These are phyloP conservation scores for Hagleromyces aurorensis DNA, from an alignment of 805 yeast genomes.

Conservation along the genomic window DNA sequence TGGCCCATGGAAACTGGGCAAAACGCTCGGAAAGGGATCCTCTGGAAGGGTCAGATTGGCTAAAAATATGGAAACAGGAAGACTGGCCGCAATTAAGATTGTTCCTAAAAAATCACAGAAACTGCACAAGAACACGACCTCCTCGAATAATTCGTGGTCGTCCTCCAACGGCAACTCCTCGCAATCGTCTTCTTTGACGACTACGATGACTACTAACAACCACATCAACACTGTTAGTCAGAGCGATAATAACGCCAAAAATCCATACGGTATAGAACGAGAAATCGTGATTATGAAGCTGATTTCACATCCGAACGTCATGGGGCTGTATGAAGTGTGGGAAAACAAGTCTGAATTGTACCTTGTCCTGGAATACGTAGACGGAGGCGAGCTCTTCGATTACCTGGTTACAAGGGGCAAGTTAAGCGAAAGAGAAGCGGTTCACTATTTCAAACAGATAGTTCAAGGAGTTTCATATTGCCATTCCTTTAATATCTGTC, in stretches of 20 bases:
- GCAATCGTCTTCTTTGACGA: constrained; percentile 8
- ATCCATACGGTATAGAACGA: constrained; percentile 91
- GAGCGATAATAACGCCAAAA: constrained; percentile 10
- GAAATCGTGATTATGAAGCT: constrained; percentile 97
- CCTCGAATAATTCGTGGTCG: constrained; percentile 9
- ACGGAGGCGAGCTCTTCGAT: constrained; percentile 83
- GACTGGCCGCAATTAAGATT: constrained; percentile 75
- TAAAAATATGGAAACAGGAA: constrained; percentile 59
- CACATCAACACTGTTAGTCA: constrained; percentile 14
- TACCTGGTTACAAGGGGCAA: constrained; percentile 62
- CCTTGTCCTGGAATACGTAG: constrained; percentile 72
- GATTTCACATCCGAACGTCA: constrained; percentile 86
- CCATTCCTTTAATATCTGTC: constrained; percentile 74
- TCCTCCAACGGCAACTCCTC: constrained; percentile 12
- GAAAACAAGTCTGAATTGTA: constrained; percentile 87
- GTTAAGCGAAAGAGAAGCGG: constrained; percentile 63
- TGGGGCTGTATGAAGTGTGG: constrained; percentile 95
- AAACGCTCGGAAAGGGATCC: constrained; percentile 74
- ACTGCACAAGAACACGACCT: constrained; percentile 10
- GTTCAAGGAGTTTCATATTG: constrained; percentile 73
- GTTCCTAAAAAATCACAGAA: constrained; percentile 49
- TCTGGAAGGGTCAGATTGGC: constrained; percentile 75
- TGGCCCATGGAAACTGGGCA: constrained; percentile 80
- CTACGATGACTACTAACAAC: constrained; percentile 10
- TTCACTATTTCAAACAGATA: constrained; percentile 69